Base-by-base conservation (phyloP, 306 rosid species). In the Malus fusca region DNA sequence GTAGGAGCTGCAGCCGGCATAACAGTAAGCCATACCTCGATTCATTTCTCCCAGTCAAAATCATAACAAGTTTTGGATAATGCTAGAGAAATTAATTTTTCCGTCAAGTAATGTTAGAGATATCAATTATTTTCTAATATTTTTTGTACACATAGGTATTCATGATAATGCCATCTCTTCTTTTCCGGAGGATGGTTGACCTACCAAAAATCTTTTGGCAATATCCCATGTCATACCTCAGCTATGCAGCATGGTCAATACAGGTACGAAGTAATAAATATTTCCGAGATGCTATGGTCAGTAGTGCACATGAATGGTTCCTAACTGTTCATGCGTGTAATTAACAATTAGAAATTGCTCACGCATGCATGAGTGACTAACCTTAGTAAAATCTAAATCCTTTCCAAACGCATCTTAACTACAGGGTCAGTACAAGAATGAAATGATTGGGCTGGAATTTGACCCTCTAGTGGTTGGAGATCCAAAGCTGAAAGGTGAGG, bases 391-490 rank as follows among this genome's bases (percentile, higher is more conserved):
- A 46, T 55, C 60, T 18, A 55, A 18, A 55, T 55, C 22, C 2
- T 21, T 17, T 53, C 23, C 23, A 19, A 18, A 21, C 2, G 60
- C 11, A 21, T 55, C 25, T 46, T 5, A 46, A 26, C 42, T 6
- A 1, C 83, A 83, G 88, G 88, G 91, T 66, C 83, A 85, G 6
- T 85, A 64, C 79, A 87, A 87, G 82, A 85, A 87, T 74, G 87
- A 87, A 79, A 82, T 87, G 71, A 70, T 87, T 12, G 91, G 91
- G 22, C 72, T 85, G 44, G 88, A 85, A 46, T 85, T 85, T 76
- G 88, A 85, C 30, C 69, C 85, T 67, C 30, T 68, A 19, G 56
- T 80, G 25, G 73, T 80, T 3, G 85, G 83, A 53, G 80, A 67
- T 48, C 75, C 86, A 52, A 81, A 67, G 81, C 67, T 84, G 26